phyloP scores from a whole-genome alignment of 352 stramenopile genomes.

The Pythium phragmiticola region DNA sequence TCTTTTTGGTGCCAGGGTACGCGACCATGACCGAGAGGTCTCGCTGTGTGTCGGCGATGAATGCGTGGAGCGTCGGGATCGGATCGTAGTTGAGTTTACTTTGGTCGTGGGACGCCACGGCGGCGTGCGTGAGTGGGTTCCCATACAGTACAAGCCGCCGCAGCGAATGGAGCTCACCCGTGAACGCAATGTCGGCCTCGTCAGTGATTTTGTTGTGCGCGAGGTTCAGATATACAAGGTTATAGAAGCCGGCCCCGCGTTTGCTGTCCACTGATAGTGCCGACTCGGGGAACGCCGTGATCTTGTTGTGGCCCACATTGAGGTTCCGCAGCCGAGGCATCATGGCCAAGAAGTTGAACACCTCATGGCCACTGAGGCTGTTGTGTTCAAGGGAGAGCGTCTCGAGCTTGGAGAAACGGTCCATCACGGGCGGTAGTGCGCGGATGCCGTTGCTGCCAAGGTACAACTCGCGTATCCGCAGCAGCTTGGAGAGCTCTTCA shows the following conservation, averaged over 20 bases:
- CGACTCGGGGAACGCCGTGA: conserved; percentile 69
- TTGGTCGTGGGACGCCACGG: conserved; percentile 59
- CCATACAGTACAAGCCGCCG: conserved; percentile 75
- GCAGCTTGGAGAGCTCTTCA: conserved; percentile 66
- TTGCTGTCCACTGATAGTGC: conserved; percentile 60
- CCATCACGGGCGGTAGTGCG: conserved; percentile 71
- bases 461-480: conserved; percentile 79
- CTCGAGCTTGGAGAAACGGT: conserved; percentile 71
- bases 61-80: conserved; percentile 49
- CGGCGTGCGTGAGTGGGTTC: conserved; percentile 62
- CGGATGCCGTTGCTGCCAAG: conserved; percentile 71
- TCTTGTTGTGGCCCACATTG: conserved; percentile 81
- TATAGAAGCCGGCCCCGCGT: conserved; percentile 58
- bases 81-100: conserved; percentile 73
- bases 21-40: conserved; percentile 47
- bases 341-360: conserved; percentile 73
- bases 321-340: conserved; percentile 65
- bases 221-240: conserved; percentile 72
- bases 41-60: conserved; percentile 28
- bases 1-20: conserved; percentile 72
- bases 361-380: conserved; percentile 55
- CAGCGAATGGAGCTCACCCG: conserved; percentile 51
- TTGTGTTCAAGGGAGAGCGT: conserved; percentile 80
- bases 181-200: conserved; percentile 47
- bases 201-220: conserved; percentile 63